Evolutionary conservation across 2,329 filamentous ascomycete genomes (phyloP).

Genomic region (Aspergillus bombycis): DNA sequence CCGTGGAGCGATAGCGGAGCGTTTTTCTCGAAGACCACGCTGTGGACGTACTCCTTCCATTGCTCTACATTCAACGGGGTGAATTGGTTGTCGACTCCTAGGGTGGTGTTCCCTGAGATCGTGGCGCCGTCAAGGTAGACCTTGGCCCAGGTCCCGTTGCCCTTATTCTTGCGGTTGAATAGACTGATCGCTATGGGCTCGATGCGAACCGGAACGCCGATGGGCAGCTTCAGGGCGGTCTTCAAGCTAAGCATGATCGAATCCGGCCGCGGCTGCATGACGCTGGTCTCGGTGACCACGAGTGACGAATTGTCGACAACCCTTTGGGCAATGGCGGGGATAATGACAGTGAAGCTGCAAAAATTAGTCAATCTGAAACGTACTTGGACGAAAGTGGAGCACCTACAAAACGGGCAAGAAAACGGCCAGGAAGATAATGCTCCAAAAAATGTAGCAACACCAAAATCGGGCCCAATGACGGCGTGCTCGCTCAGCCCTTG

Average conservation of each 20-base stretch:
- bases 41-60: constrained; percentile 38
- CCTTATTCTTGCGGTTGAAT: constrained; percentile 34
- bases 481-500: constrained; percentile 30
- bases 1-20: constrained; percentile 32
- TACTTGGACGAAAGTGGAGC: not conserved
- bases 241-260: constrained; percentile 37
- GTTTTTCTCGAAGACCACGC: constrained; percentile 33
- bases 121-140: constrained; percentile 26
- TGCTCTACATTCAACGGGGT: constrained; percentile 31
- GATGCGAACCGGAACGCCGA: constrained; percentile 40
- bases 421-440: constrained; percentile 42
- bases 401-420: constrained; percentile 46
- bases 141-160: constrained; percentile 33
- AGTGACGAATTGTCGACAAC: constrained; percentile 42
- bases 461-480: constrained; percentile 45
- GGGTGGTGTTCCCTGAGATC: constrained; percentile 40
- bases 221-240: constrained; percentile 41
- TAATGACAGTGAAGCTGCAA: constrained; percentile 41
- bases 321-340: constrained; percentile 46
- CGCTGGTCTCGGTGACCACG: constrained; percentile 37
- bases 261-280: constrained; percentile 39
- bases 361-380: constrained; percentile 1
- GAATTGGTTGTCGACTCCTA: constrained; percentile 27
- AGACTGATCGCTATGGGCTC: constrained; percentile 38
- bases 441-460: constrained; percentile 40